Conservation (phyloP, 2,329 filamentous ascomycete species). For the Lecanicillium sp. region DNA sequence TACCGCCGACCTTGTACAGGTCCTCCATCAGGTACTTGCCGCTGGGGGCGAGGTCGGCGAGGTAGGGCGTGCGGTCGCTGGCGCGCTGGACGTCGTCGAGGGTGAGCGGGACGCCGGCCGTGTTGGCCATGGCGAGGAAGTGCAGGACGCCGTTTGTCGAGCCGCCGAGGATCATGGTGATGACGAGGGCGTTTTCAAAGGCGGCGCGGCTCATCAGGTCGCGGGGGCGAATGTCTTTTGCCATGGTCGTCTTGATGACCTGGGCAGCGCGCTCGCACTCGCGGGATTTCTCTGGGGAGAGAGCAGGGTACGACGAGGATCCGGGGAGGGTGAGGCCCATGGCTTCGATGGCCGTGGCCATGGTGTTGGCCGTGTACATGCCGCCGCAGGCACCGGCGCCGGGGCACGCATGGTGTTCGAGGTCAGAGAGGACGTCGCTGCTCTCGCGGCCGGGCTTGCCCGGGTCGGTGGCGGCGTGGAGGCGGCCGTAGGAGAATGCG, state of each 20-base stretch:
- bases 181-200: conserved; percentile 82
- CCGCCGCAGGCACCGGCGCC: conserved; percentile 58
- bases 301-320: conserved; percentile 76
- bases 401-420: conserved; percentile 68
- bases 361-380: conserved; percentile 84
- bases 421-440: conserved; percentile 76
- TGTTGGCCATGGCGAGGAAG: conserved; percentile 84
- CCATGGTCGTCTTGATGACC: conserved; percentile 73
- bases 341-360: conserved; percentile 77
- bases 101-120: conserved; percentile 68
- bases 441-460: conserved; percentile 60
- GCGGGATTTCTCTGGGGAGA: conserved; percentile 74
- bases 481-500: conserved; percentile 69
- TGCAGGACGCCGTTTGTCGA: conserved; percentile 87
- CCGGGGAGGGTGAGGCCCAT: conserved; percentile 78
- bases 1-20: conserved; percentile 78
- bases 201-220: conserved; percentile 73
- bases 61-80: conserved; percentile 75
- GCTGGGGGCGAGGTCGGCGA: conserved; percentile 77
- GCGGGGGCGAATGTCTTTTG: conserved; percentile 72
- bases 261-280: conserved; percentile 79
- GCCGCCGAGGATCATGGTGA: conserved; percentile 89
- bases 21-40: conserved; percentile 87
- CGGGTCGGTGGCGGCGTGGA: conserved; percentile 62
- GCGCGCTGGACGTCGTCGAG: conserved; percentile 80